Evolutionary conservation across 805 yeast genomes (phyloP).

Genomic region (Schizosaccharomyces japonicus): DNA sequence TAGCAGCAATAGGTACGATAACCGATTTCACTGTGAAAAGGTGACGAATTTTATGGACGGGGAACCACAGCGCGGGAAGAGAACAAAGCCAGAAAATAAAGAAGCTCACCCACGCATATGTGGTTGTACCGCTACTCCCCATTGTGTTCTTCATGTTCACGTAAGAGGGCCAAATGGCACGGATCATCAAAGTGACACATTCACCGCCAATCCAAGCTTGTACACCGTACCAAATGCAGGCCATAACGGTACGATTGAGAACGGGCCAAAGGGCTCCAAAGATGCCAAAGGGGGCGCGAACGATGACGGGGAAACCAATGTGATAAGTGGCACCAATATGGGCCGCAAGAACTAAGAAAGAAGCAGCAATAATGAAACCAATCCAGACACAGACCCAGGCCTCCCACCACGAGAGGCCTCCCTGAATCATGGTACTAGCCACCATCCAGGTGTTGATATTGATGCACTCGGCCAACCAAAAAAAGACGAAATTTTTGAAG

Average conservation of each 20-base stretch:
- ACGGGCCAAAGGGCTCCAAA: constrained; percentile 80
- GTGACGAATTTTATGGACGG: constrained; percentile 64
- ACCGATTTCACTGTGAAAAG: constrained; percentile 61
- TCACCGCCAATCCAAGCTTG: constrained; percentile 71
- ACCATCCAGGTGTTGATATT: constrained; percentile 81
- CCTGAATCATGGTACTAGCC: constrained; percentile 60
- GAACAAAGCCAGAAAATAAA: constrained; percentile 63
- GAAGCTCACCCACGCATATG: constrained; percentile 43
- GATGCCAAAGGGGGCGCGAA: constrained; percentile 64
- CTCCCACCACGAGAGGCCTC: constrained; percentile 76
- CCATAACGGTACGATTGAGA: constrained; percentile 66
- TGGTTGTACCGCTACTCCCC: constrained; percentile 8
- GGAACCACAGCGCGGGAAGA: constrained; percentile 57
- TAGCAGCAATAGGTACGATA: constrained; percentile 58
- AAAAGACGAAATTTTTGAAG: constrained; percentile 30
- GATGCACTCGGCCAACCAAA: constrained; percentile 79
- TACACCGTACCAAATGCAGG: constrained; percentile 69
- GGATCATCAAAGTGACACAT: constrained; percentile 54
- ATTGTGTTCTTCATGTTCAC: constrained; percentile 19
- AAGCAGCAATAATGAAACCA: constrained; percentile 52
- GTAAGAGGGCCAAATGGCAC: constrained; percentile 37
- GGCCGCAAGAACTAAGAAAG: constrained; percentile 37
- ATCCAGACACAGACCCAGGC: constrained; percentile 76
- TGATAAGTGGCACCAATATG: constrained; percentile 52
- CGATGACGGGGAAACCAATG: constrained; percentile 60